Evolutionary conservation across 768 basidiomycete genomes (phyloP).

Genomic region (Dendrothele bispora): DNA sequence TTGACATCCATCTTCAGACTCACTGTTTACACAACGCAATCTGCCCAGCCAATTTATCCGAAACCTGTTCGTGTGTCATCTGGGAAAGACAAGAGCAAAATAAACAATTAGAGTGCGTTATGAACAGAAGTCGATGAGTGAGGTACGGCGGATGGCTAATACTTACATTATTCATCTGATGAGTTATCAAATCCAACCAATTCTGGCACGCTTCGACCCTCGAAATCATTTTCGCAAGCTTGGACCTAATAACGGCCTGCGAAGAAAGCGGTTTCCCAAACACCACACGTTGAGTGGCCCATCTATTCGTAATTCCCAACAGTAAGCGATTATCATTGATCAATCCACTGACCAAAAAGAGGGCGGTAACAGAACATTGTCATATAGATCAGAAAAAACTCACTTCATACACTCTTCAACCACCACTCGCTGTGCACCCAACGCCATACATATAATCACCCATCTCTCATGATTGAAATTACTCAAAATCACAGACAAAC

Average conservation of each 20-base stretch:
- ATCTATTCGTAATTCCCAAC: constrained; percentile 38
- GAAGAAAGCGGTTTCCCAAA: constrained; percentile 86
- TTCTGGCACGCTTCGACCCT: constrained; percentile 63
- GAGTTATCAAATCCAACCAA: constrained; percentile 87
- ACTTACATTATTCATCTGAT: constrained; percentile 87
- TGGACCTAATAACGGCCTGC: constrained; percentile 85
- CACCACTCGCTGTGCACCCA: too few relatives aligned
- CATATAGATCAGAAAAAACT: background rate
- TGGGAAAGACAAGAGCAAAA: too few relatives aligned
- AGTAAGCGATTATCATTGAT: too few relatives aligned
- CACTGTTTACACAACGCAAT: too few relatives aligned
- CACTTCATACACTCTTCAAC: too few relatives aligned
- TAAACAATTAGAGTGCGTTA: constrained; percentile 17
- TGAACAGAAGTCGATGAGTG: too few relatives aligned
- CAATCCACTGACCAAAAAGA: constrained; percentile 50
- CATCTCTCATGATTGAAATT: constrained; percentile 97
- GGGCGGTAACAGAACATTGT: background rate
- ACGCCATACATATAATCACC: too few relatives aligned
- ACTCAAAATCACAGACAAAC: constrained; percentile 54
- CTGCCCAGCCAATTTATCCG: too few relatives aligned
- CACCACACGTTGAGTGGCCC: constrained; percentile 86
- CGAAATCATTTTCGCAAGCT: constrained; percentile 88
- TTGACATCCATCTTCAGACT: too few relatives aligned
- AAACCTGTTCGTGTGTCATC: too few relatives aligned
- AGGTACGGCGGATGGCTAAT: constrained; percentile 10